A percentile compares a stretch with the other conserved stretches of the same genome.
phyloP scores from a whole-genome alignment of 345 rosid genomes.

The Crucihimalaya himalaica region DNA sequence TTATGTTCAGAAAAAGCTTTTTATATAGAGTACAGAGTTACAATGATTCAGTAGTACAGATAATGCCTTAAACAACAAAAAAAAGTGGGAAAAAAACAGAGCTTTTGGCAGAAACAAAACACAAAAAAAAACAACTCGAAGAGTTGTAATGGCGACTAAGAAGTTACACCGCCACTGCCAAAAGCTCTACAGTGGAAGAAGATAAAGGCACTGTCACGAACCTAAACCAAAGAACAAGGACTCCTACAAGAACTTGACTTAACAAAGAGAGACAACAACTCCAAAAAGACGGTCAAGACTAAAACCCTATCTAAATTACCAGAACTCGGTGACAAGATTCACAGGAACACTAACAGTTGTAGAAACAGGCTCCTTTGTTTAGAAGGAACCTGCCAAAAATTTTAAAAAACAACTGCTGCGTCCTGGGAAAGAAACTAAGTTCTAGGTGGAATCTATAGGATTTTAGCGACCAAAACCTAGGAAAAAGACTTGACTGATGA shows the following conservation, averaged over 20 bases:
- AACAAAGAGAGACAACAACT: constrained; percentile 39
- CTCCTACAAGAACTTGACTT: constrained; percentile 36
- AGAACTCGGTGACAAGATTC: constrained; percentile 46
- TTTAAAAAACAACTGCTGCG: constrained; percentile 47
- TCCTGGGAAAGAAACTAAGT: constrained; percentile 50
- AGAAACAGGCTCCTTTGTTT: constrained; percentile 49
- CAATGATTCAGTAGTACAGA: constrained; percentile 27
- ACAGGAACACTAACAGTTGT: constrained; percentile 44
- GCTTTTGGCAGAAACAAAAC: constrained; percentile 33
- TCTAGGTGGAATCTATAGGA: constrained; percentile 47
- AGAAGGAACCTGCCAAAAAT: constrained; percentile 57
- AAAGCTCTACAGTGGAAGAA: constrained; percentile 36
- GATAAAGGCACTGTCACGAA: constrained; percentile 27
- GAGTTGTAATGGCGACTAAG: constrained; percentile 39
- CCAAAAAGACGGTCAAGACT: constrained; percentile 38
- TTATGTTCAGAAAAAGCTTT: constrained; percentile 25
- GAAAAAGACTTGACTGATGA: constrained; percentile 30
- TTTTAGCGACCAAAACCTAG: constrained; percentile 69
- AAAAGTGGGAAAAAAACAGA: constrained; percentile 30
- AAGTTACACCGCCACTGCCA: constrained; percentile 43
- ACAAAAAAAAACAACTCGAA: constrained; percentile 36
- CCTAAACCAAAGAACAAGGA: constrained; percentile 36
- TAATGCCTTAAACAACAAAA: constrained; percentile 29
- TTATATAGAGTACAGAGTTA: constrained; percentile 21
- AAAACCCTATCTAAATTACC: constrained; percentile 41